Conservation (phyloP, 2,329 filamentous ascomycete genomes). For the Celoporthe dispersa region DNA sequence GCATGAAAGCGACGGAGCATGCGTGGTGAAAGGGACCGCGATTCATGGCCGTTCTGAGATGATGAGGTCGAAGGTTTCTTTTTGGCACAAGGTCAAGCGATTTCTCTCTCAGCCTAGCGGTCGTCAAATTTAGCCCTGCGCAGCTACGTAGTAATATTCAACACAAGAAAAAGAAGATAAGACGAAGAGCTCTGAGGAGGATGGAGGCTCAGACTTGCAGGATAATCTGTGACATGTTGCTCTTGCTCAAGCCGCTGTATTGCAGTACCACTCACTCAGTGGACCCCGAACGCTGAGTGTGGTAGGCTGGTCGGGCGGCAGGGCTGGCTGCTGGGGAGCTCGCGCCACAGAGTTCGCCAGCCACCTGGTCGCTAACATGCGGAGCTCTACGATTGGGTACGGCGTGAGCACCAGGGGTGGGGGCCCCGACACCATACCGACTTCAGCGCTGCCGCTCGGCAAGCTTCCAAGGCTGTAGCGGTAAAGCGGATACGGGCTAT, state of each 20-base stretch:
- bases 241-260: background rate
- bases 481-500: conserved; percentile 3
- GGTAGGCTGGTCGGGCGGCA: conserved; percentile 34
- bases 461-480: conserved; percentile 2
- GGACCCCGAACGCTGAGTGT: conserved; percentile 36
- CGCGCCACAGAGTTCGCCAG: conserved; percentile 13
- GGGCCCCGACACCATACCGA: background rate
- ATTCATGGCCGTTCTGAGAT: conserved; percentile 42
- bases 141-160: background rate
- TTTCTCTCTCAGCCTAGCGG: background rate
- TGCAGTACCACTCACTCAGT: too few species aligned
- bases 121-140: background rate
- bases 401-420: background rate
- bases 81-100: background rate
- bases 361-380: background rate
- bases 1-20: background rate
- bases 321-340: conserved; percentile 35
- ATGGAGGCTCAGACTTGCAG: background rate
- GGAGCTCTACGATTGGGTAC: conserved; percentile 16
- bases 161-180: background rate
- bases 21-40: conserved; percentile 51
- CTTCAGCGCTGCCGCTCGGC: conserved; percentile 9
- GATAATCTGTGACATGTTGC: background rate
- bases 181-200: background rate
- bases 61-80: conserved; percentile 57